Evolutionary conservation across 2,329 filamentous ascomycete species (phyloP).

Genomic region (Phaeosphaeriaceae sp.): DNA sequence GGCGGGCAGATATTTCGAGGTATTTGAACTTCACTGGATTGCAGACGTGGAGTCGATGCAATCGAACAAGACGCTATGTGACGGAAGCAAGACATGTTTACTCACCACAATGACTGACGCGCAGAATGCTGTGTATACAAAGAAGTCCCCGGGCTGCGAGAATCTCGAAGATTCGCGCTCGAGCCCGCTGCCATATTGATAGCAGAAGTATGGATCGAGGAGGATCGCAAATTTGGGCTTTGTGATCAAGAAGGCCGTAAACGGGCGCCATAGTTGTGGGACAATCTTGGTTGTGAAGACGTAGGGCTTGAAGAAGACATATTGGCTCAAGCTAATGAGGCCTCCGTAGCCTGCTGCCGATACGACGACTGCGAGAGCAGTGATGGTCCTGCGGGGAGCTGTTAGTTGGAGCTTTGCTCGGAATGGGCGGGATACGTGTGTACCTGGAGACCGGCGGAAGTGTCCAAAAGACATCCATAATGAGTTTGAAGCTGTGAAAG

Average conservation of each 20-base stretch:
- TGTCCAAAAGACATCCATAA: slow-evolving; percentile 69
- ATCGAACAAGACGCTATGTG: background rate
- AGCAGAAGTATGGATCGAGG: slow-evolving; percentile 80
- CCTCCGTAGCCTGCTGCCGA: slow-evolving; percentile 68
- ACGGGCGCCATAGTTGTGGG: slow-evolving; percentile 66
- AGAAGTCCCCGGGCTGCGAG: slow-evolving; percentile 75
- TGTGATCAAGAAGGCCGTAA: slow-evolving; percentile 66
- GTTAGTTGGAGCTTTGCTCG: slow-evolving; percentile 45
- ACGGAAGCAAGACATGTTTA: slow-evolving; percentile 21
- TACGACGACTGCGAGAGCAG: slow-evolving; percentile 67
- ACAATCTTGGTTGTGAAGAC: slow-evolving; percentile 62
- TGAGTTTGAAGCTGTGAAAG: slow-evolving; percentile 24
- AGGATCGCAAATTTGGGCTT: slow-evolving; percentile 64
- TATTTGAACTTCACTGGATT: slow-evolving; percentile 33
- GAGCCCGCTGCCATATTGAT: slow-evolving; percentile 76
- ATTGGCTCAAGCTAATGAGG: slow-evolving; percentile 59
- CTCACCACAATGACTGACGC: slow-evolving; percentile 79
- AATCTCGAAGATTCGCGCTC: slow-evolving; percentile 78
- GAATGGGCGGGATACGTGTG: slow-evolving; percentile 22
- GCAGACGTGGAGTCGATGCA: slow-evolving; percentile 23
- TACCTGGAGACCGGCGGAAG: slow-evolving; percentile 73
- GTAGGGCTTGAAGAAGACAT: slow-evolving; percentile 62
- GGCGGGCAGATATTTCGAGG: slow-evolving; percentile 68
- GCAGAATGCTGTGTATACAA: slow-evolving; percentile 81
- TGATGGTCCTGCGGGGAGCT: slow-evolving; percentile 67